Base-by-base conservation (phyloP, 345 rosid genomes). In the Brassica cretica region DNA sequence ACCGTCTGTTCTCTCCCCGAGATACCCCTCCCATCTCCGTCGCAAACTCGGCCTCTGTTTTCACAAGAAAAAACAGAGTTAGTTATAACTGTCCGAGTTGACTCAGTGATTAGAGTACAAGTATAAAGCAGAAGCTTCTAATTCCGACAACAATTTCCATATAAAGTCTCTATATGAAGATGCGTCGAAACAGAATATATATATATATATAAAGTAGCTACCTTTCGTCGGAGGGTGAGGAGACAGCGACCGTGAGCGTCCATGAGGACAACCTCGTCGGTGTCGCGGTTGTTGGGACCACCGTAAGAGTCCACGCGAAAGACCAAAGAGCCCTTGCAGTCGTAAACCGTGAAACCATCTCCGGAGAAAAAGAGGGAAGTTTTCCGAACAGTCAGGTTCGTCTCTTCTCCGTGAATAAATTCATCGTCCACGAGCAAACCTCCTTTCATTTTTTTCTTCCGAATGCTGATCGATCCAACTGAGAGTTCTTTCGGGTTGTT, bases 261-360 rank as follows among this genome's bases (percentile, higher is more conserved):
- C 99, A 91, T 92, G 66, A 95, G 97, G 79, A 91, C 96, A 71
- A 86, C 71, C 76, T 95, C 98, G 58, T 72, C 88, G 53, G 55
- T 83, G 35, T 88, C 94, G 12, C 89, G 93, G 1, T 72, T 49
- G 70, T 85, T 91, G 41, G 98, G 99, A 8, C 99, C 92, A 16
- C 98, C 93, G 79, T 92, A 95, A 1, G 96, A 90, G 80, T 95
- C 99, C 12, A 94, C 97, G 3, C 96, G 91, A 86, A 94, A 91
- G 72, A 90, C 82, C 58, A 91, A 82, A 72, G 71, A 39, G 15
- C 97, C 99, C 21, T 80, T 84, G 65, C 87, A 85, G 59, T 89
- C 94, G 62, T 92, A 92, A 76, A 83, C 96, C 16, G 89, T 88
- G 86, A 92, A 95, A 33, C 98, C 99, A 76, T 95, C 98, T 53